phyloP scores from a whole-genome alignment of 768 basidiomycete genomes.

The Amanita muscaria region DNA sequence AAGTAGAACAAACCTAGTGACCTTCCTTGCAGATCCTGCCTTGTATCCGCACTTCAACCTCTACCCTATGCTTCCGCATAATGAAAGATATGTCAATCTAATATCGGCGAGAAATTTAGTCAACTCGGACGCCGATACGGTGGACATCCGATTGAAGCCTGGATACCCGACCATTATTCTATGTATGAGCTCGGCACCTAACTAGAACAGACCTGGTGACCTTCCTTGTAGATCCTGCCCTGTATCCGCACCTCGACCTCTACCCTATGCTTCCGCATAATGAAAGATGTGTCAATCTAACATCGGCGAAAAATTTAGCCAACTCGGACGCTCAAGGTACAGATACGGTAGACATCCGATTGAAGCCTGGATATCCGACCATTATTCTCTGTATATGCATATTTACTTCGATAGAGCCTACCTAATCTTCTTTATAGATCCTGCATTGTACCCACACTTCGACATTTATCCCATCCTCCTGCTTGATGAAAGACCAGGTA shows the following conservation, averaged over 20 bases:
- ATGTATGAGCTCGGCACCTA: too few relatives aligned
- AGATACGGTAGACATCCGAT: too few relatives aligned
- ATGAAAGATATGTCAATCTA: too few relatives aligned
- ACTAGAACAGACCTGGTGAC: not conserved
- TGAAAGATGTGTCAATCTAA: too few relatives aligned
- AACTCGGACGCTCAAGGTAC: too few relatives aligned
- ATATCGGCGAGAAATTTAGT: too few relatives aligned
- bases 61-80: constrained; percentile 11
- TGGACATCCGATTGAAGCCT: too few relatives aligned
- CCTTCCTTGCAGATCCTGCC: constrained; percentile 26
- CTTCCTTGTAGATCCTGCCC: constrained; percentile 27
- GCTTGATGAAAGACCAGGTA: not conserved
- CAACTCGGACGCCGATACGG: too few relatives aligned
- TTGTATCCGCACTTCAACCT: constrained; percentile 19
- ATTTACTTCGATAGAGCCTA: constrained; percentile 8
- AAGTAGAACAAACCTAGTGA: constrained; percentile 2
- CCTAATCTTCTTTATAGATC: constrained; percentile 22
- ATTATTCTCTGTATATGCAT: too few relatives aligned
- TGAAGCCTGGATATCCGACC: too few relatives aligned
- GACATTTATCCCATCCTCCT: constrained; percentile 15
- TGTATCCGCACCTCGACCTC: constrained; percentile 18
- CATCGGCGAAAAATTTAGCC: too few relatives aligned
- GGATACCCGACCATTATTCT: too few relatives aligned
- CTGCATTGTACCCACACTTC: constrained; percentile 21
- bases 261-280: constrained; percentile 12